Evolutionary conservation across 225 moss, liverwort and hornwort genomes (phyloP).

Genomic region (Sphagnum contortum): DNA sequence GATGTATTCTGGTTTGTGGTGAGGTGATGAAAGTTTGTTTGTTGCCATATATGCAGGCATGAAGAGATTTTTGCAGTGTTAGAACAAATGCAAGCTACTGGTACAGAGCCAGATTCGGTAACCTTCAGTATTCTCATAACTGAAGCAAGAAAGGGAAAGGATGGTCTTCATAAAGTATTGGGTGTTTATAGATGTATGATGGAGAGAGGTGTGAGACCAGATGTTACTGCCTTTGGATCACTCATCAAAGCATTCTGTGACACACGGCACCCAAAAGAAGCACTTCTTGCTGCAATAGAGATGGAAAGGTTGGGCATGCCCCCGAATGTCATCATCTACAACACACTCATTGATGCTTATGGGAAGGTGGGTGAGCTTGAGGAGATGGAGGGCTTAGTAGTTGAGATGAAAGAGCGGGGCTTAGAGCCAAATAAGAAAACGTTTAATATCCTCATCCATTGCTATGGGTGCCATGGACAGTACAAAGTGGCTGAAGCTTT

Average conservation of each 20-base stretch:
- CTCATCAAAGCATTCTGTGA: slow-evolving; percentile 84
- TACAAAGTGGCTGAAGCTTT: slow-evolving; percentile 60
- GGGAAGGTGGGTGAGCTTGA: slow-evolving; percentile 62
- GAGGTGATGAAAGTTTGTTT: slow-evolving; percentile 7
- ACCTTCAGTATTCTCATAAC: slow-evolving; percentile 79
- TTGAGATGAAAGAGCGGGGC: slow-evolving; percentile 56
- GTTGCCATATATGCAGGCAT: slow-evolving; percentile 25
- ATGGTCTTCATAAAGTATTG: slow-evolving; percentile 55
- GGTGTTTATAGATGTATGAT: slow-evolving; percentile 64
- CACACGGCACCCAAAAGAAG: slow-evolving; percentile 54
- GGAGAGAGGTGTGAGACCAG: slow-evolving; percentile 37
- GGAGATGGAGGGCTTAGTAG: slow-evolving; percentile 73
- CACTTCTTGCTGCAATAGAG: slow-evolving; percentile 50
- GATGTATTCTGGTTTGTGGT: slow-evolving; percentile 1
- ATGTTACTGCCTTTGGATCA: slow-evolving; percentile 55
- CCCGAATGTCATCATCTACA: slow-evolving; percentile 61
- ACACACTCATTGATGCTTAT: slow-evolving; percentile 77
- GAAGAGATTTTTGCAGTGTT: slow-evolving; percentile 38
- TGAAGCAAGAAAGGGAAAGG: slow-evolving; percentile 23
- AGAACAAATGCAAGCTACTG: slow-evolving; percentile 56
- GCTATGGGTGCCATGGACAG: slow-evolving; percentile 52
- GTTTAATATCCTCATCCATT: slow-evolving; percentile 69
- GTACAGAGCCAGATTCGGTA: slow-evolving; percentile 55
- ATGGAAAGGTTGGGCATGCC: slow-evolving; percentile 65
- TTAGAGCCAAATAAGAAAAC: slow-evolving; percentile 48